These are phyloP conservation scores for Tulasnella sp. DNA, from an alignment of 768 basidiomycete species.

Conservation along the genomic window DNA sequence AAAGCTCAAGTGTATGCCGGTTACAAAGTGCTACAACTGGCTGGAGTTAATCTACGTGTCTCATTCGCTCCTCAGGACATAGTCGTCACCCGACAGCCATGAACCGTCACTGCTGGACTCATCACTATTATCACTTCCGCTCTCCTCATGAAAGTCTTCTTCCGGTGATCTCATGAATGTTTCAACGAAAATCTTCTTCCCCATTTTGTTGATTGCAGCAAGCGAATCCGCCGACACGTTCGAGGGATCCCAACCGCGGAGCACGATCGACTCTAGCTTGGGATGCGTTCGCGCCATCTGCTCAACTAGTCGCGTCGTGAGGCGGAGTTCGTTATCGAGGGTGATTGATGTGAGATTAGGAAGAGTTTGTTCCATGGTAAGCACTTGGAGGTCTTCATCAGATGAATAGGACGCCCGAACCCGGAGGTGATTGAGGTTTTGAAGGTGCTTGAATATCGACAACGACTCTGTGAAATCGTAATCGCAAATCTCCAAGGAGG, in stretches of 20 bases:
- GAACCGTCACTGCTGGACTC: too few relatives aligned
- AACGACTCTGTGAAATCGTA: background rate
- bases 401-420: background rate
- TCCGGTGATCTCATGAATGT: too few relatives aligned
- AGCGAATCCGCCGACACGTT: background rate
- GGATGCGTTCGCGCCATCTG: background rate
- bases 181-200: too few relatives aligned
- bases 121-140: too few relatives aligned
- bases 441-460: background rate
- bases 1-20: too few relatives aligned
- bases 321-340: background rate
- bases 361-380: background rate
- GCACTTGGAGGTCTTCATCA: background rate
- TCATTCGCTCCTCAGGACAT: too few relatives aligned
- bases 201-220: background rate
- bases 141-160: too few relatives aligned
- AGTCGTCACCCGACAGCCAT: too few relatives aligned
- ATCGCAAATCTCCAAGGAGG: background rate
- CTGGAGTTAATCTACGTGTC: too few relatives aligned
- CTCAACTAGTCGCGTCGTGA: background rate
- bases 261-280: background rate
- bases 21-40: too few relatives aligned
- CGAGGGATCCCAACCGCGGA: background rate
- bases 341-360: background rate
- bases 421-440: background rate